Base-by-base conservation (phyloP, 2,329 filamentous ascomycete species). In the Knoxdaviesia proteae region DNA sequence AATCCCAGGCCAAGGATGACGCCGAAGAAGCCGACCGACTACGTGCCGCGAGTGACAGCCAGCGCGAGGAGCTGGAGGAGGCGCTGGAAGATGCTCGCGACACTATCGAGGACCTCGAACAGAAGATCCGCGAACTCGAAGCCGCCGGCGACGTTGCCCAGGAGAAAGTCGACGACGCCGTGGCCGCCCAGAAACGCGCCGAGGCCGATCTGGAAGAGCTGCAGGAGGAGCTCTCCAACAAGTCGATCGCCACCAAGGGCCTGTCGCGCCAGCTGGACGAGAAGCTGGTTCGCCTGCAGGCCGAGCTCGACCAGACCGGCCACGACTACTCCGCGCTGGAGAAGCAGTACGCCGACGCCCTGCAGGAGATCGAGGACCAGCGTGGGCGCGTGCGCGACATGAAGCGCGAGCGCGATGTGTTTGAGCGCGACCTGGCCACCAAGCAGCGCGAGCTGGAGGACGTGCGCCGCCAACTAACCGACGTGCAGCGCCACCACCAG, bases 221-320 rank as follows among this genome's bases (percentile, higher is more conserved):
- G 30, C 79, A 82, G 47, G 78, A 83, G 43, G 81, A 86, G 51
- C 74, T 86, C 68, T 70, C 79, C 29, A 78, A 87, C 58, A 86
- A 84, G 51, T 87, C 81, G 0, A 69, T 84, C 35, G 74, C 74
- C 42, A 81, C 79, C 8, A 84, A 81, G 53, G 80, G 78, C 2
- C 64, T 84, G 6, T 81, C 74, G 42, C 71, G 80, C 33, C 80
- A 87, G 57, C 68, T 84, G 11, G 80, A 87, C 51, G 79, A 83
- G 49, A 83, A 76, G 56, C 61, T 74, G 6, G 61, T 64, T 42
- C 73, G 74, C 33, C 60, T 87, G 7, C 78, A 86, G 49, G 62
- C 70, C 39, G 79, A 86, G 45, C 59, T 84, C 5, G 70, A 73
- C 44, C 60, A 60, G 46, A 61, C 66, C 11, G 60, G 64, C 20